Base-by-base conservation (phyloP, 2,329 filamentous ascomycete species). In the Cryphonectria nitschkei region DNA sequence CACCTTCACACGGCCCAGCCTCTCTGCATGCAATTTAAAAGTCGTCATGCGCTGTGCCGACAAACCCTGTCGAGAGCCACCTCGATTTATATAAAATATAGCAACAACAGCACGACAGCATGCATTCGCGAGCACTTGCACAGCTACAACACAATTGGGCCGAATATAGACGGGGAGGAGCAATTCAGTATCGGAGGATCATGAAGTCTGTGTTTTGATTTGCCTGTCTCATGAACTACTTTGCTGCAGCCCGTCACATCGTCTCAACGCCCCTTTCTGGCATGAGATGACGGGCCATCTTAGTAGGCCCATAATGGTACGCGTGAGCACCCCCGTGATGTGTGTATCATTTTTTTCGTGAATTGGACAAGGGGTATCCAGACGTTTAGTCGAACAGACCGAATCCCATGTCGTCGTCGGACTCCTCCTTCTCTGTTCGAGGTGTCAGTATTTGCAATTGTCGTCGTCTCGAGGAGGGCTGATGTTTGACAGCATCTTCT, bases 371-470 rank as follows among this genome's bases (percentile, higher is more conserved):
- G 32, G 46, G 43, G 60, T 13, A n/a, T 61, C 16, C 69, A 39
- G 61, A 73, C 79, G 84, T 82, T 90, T 91, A 91, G 85, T 91
- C 89, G 88, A 91, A 91, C 76, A 92, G 90, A 88, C 90, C 90
- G 86, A 92, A 91, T 79, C 90, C 89, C 89, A 92, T 92, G 81
- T 92, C 90, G 83, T 91, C 91, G 84, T 92, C 89, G 84, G 89
- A 91, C 86, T 91, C 86, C 84, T 89, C 87, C 84, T 90, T 88
- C 83, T 87, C 86, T 86, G 79, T 74, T 74, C 46, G 67, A 39
- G 32, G 73, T 76, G 80, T 80, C 72, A 80, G 78, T 62, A 9
- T n/a, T 6, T 65, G 50, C 41, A 29, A 54, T 26, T 39, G 11
- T 39, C 19, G 11, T 4, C 1, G 6, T 39, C 8, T 13, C 29